phyloP scores from a whole-genome alignment of 1,284 basidiomycete species.

The Neotropicomus parvogracilis region DNA sequence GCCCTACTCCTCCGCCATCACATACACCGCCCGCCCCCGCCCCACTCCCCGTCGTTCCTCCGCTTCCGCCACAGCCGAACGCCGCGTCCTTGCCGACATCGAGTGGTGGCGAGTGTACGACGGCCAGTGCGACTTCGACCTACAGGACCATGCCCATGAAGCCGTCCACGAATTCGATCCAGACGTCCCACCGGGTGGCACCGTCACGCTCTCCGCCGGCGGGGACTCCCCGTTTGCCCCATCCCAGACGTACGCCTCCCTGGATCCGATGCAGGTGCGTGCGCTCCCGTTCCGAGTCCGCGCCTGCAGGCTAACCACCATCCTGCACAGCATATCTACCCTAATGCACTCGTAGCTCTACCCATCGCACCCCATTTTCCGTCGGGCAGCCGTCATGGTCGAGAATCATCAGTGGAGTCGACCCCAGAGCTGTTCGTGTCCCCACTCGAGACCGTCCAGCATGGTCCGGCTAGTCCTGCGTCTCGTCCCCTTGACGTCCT shows the following conservation, averaged over 20 bases:
- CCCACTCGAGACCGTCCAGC: conserved; percentile 42
- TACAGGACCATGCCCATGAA: conserved; percentile 35
- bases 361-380: conserved; percentile 52
- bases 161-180: conserved; percentile 19
- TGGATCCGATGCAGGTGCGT: conserved; percentile 26
- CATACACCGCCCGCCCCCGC: conserved; percentile 32
- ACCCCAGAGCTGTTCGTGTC: conserved; percentile 46
- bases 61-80: conserved; percentile 56
- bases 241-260: conserved; percentile 18
- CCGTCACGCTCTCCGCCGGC: conserved; percentile 24
- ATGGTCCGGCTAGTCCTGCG: conserved; percentile 36
- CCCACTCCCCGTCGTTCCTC: conserved; percentile 54
- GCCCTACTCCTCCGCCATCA: conserved; percentile 51
- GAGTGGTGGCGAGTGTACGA: conserved; percentile 79
- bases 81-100: conserved; percentile 75
- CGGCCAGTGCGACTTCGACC: conserved; percentile 55
- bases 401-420: conserved; percentile 53
- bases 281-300: not conserved
- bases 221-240: conserved; percentile 21
- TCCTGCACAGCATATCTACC: conserved; percentile 32
- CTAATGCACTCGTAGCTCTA: conserved; percentile 47
- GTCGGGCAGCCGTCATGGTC: conserved; percentile 39
- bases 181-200: conserved; percentile 18
- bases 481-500: conserved; percentile 26
- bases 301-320: conserved; percentile 22